Evolutionary conservation across 345 rosid species (phyloP).

Genomic region (Lagerstroemia speciosa): DNA sequence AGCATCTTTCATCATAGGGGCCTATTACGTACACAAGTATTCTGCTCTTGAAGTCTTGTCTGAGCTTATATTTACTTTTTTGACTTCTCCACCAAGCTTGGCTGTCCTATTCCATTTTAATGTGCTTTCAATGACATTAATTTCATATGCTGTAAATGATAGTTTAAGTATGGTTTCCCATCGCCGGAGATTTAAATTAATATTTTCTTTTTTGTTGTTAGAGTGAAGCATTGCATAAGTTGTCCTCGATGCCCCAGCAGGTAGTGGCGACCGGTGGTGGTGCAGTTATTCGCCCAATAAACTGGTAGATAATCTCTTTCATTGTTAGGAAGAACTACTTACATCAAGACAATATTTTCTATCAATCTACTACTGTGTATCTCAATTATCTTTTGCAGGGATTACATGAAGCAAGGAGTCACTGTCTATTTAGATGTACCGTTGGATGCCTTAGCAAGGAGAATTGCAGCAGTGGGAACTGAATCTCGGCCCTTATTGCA

Average conservation of each 20-base stretch:
- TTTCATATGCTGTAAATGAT: background rate
- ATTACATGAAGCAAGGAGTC: slow-evolving; percentile 30
- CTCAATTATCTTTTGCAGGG: slow-evolving; percentile 15
- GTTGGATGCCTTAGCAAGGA: slow-evolving; percentile 38
- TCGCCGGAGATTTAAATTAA: background rate
- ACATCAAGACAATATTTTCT: background rate
- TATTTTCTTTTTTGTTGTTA: slow-evolving; percentile 8
- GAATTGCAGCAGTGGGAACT: slow-evolving; percentile 46
- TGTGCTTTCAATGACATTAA: background rate
- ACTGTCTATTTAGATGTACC: slow-evolving; percentile 35
- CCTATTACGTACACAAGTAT: background rate
- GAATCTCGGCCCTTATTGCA: slow-evolving; percentile 34
- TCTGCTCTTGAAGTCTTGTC: background rate
- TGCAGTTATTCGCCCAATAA: slow-evolving; percentile 30
- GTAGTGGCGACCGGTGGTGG: slow-evolving; percentile 50
- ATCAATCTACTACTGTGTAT: background rate
- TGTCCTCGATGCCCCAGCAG: slow-evolving; percentile 23
- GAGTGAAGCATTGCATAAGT: slow-evolving; percentile 32
- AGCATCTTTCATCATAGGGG: background rate
- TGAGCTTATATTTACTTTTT: background rate
- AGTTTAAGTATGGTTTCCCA: background rate
- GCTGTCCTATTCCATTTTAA: background rate
- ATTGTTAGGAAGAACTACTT: background rate
- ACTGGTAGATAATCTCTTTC: slow-evolving; percentile 21
- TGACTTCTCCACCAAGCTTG: background rate